These are phyloP conservation scores for Cordia subcordata DNA, from an alignment of 257 asterid species.

Conservation along the genomic window DNA sequence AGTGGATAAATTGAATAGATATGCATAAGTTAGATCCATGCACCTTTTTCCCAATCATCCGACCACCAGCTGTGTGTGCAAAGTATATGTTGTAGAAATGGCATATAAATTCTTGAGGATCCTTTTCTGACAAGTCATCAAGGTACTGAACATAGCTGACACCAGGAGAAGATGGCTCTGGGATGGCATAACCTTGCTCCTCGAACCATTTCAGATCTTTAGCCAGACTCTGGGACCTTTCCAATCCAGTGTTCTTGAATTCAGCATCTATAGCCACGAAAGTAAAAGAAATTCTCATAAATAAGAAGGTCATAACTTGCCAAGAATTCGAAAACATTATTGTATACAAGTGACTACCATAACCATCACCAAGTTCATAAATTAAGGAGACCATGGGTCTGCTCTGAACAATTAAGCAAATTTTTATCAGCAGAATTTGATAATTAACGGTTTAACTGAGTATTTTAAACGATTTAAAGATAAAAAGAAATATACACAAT, in stretches of 20 bases:
- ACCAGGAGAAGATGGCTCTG: slow-evolving; percentile 82
- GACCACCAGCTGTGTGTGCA: slow-evolving; percentile 97
- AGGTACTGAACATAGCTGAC: slow-evolving; percentile 53
- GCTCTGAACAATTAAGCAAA: no score
- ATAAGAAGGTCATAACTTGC: no score
- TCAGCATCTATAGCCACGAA: slow-evolving; percentile 53
- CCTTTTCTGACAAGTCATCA: slow-evolving; percentile 62
- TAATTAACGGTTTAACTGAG: no score
- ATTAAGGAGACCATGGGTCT: no score
- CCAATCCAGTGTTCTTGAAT: slow-evolving; percentile 86
- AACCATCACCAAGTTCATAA: no score
- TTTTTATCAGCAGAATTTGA: no score
- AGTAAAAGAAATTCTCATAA: no score
- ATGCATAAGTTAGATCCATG: neutral
- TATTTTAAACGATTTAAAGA: no score
- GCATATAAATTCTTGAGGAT: slow-evolving; percentile 89
- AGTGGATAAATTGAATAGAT: neutral
- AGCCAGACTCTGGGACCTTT: slow-evolving; percentile 65
- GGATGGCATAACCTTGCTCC: slow-evolving; percentile 69
- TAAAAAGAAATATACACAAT: no score
- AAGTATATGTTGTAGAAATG: slow-evolving; percentile 93
- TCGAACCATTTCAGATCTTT: slow-evolving; percentile 89
- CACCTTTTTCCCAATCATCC: slow-evolving; percentile 97
- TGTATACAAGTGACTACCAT: no score
- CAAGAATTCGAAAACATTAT: no score